Evolutionary conservation across 768 basidiomycete genomes (phyloP).

Genomic region (Rossbeevera mucosa): DNA sequence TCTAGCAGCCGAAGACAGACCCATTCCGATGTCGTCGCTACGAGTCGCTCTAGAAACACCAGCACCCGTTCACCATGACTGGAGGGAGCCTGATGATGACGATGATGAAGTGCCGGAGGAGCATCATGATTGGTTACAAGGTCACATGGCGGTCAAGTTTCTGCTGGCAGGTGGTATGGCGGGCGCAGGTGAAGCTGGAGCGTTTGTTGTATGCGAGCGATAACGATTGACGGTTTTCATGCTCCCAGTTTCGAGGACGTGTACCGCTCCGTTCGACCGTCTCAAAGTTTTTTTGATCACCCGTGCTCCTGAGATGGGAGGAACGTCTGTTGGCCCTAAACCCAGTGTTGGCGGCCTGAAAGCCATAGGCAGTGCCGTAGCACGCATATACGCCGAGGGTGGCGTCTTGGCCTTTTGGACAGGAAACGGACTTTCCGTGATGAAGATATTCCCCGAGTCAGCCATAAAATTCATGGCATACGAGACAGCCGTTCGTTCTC

Average conservation of each 20-base stretch:
- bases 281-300: slow-evolving; percentile 97
- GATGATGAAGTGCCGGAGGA: slow-evolving; percentile 58
- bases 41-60: slow-evolving; percentile 12
- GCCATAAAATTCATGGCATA: slow-evolving; percentile 98
- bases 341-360: slow-evolving; percentile 50
- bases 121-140: slow-evolving; percentile 57
- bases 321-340: slow-evolving; percentile 41
- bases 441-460: slow-evolving; percentile 96
- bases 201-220: background rate
- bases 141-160: slow-evolving; percentile 78
- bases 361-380: slow-evolving; percentile 67
- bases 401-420: slow-evolving; percentile 94
- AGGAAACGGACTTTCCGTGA: slow-evolving; percentile 90
- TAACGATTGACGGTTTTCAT: slow-evolving; percentile 3
- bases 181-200: slow-evolving; percentile 78
- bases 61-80: slow-evolving; percentile 26
- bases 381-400: slow-evolving; percentile 83
- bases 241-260: slow-evolving; percentile 80
- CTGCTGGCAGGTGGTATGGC: slow-evolving; percentile 91
- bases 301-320: slow-evolving; percentile 68
- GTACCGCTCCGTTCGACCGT: slow-evolving; percentile 96
- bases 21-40: slow-evolving; percentile 32
- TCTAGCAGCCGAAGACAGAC: slow-evolving; percentile 71
- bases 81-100: slow-evolving; percentile 46
- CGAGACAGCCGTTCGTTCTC: slow-evolving; percentile 75